A percentile compares a stretch with the other conserved stretches of the same genome.
These are phyloP conservation scores for Fusarium veterinarium DNA, from an alignment of 2,329 filamentous ascomycete species.

Conservation along the genomic window DNA sequence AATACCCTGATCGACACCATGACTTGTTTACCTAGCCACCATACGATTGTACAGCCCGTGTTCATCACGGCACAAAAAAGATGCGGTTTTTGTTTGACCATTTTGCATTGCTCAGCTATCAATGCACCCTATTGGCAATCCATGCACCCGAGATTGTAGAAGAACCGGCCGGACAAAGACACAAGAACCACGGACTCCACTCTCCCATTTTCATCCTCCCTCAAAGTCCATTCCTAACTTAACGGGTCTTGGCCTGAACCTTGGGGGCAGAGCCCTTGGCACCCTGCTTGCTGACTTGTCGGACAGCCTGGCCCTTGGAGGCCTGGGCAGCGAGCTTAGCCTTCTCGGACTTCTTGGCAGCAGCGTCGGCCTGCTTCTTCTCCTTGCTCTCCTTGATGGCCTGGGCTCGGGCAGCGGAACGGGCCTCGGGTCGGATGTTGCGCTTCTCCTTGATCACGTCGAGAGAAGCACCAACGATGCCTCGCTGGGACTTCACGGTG, in stretches of 20 bases:
- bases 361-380: constrained; percentile 90
- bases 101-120: constrained; percentile 56
- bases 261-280: constrained; percentile 90
- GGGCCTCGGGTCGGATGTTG: constrained; percentile 92
- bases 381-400: constrained; percentile 99
- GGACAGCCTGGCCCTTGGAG: constrained; percentile 80
- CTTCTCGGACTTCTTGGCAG: constrained; percentile 99
- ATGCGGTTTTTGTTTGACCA: constrained; percentile 43
- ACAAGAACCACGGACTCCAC: constrained; percentile 57
- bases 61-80: constrained; percentile 35
- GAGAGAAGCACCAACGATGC: constrained; percentile 98
- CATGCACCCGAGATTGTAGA: constrained; percentile 57
- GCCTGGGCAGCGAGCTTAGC: constrained; percentile 85
- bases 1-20: constrained; percentile 17
- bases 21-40: constrained; percentile 27
- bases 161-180: constrained; percentile 57
- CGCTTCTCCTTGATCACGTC: constrained; percentile 99
- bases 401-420: constrained; percentile 85
- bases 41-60: constrained; percentile 8
- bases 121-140: constrained; percentile 56
- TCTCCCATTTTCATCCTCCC: constrained; percentile 44
- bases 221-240: constrained; percentile 42
- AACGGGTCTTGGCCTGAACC: constrained; percentile 88
- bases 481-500: constrained; percentile 98
- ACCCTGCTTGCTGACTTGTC: constrained; percentile 96